These are phyloP conservation scores for Xylariaceae sp. DNA, from an alignment of 2,329 filamentous ascomycete genomes.

Conservation along the genomic window DNA sequence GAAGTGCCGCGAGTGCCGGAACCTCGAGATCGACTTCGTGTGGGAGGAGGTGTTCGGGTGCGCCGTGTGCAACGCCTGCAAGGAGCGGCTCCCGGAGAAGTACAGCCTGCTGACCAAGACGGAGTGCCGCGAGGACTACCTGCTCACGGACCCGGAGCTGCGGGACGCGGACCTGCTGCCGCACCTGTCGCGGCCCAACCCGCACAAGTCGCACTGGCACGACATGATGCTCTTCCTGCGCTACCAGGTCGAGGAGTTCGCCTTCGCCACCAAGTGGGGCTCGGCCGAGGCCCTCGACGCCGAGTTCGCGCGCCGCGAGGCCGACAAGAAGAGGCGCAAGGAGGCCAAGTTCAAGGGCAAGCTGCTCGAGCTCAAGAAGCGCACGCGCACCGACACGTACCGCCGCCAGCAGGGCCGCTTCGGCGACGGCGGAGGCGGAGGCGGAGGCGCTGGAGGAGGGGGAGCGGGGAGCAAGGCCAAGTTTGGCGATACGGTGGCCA, in stretches of 20 bases:
- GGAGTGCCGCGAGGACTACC: conserved; percentile 89
- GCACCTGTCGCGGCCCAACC: conserved; percentile 83
- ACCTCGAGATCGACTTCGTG: conserved; percentile 85
- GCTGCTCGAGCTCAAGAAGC: conserved; percentile 82
- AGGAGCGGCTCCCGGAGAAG: conserved; percentile 83
- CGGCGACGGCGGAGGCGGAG: conserved; percentile 25
- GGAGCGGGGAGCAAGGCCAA: conserved; percentile 35
- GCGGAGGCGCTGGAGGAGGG: conserved; percentile 34
- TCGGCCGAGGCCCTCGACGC: conserved; percentile 76
- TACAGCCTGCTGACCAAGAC: conserved; percentile 96
- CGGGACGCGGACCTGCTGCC: conserved; percentile 80
- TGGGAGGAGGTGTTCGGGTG: conserved; percentile 81
- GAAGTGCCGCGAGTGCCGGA: conserved; percentile 76
- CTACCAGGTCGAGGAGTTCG: conserved; percentile 91
- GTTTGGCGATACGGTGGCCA: conserved; percentile 72
- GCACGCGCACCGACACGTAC: conserved; percentile 86
- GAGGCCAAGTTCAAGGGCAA: conserved; percentile 89
- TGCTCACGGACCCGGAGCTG: conserved; percentile 91
- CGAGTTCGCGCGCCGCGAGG: conserved; percentile 74
- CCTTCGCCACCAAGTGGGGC: conserved; percentile 82
- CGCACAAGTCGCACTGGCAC: conserved; percentile 92
- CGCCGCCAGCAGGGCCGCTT: conserved; percentile 58
- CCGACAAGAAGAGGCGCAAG: conserved; percentile 75
- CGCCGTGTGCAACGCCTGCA: conserved; percentile 73
- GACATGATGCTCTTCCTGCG: conserved; percentile 98